Conservation (phyloP, 2,329 filamentous ascomycete species). For the Aspergillus pseudoterreus region DNA sequence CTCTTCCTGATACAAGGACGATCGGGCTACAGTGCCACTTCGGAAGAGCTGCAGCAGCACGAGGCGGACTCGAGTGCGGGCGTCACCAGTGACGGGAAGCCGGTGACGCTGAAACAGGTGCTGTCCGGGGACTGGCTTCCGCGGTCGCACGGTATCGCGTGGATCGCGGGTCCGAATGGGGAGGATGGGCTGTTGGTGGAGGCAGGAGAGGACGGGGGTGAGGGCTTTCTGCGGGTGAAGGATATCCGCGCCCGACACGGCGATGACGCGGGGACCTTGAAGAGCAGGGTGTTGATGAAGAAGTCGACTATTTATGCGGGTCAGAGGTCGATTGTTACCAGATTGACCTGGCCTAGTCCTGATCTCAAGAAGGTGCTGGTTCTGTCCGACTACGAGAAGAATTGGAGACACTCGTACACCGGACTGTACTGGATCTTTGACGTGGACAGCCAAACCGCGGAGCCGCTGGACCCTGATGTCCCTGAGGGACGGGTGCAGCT, state of each 20-base stretch:
- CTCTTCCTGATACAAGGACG: constrained; percentile 38
- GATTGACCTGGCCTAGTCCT: constrained; percentile 68
- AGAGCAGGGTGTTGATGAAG: constrained; percentile 73
- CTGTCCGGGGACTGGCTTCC: constrained; percentile 37
- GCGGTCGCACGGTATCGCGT: constrained; percentile 40
- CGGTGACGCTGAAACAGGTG: constrained; percentile 42
- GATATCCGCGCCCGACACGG: constrained; percentile 65
- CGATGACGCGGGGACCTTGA: constrained; percentile 41
- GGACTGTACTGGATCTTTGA: constrained; percentile 90
- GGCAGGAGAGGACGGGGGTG: constrained; percentile 53
- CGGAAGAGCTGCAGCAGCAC: constrained; percentile 21
- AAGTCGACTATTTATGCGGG: constrained; percentile 58
- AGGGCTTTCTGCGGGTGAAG: constrained; percentile 79
- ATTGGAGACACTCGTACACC: constrained; percentile 87
- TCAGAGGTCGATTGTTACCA: constrained; percentile 54
- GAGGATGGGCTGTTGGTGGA: constrained; percentile 81
- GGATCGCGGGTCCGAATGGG: constrained; percentile 46
- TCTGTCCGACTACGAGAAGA: constrained; percentile 66
- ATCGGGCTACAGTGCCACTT: constrained; percentile 27
- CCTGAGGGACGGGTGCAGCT: constrained; percentile 69
- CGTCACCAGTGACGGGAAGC: constrained; percentile 36
- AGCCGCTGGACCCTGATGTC: constrained; percentile 71
- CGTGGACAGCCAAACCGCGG: constrained; percentile 70
- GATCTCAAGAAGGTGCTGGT: constrained; percentile 84
- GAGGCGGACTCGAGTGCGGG: constrained; percentile 28